A percentile compares a stretch with the other conserved stretches of the same genome.
These are phyloP conservation scores for Ceratobasidium sp. DNA, from an alignment of 1,284 basidiomycete species.

Conservation along the genomic window DNA sequence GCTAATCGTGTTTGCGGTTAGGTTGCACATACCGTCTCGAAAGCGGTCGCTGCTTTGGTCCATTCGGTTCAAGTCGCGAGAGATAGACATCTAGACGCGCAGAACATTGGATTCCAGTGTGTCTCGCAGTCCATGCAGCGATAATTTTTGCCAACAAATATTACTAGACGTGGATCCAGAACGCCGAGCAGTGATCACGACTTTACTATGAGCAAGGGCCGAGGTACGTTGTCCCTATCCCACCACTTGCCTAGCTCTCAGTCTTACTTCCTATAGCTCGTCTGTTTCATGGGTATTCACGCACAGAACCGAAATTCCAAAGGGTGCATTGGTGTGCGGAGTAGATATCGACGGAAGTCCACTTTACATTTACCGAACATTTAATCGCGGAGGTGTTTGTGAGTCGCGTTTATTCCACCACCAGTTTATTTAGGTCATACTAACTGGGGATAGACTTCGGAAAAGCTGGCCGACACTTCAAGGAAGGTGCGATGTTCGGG, in stretches of 20 bases:
- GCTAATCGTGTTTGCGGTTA: not conserved
- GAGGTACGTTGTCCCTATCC: too few relatives aligned
- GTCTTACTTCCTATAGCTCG: conserved; percentile 8
- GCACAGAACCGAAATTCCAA: conserved; percentile 25
- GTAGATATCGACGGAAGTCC: conserved; percentile 28
- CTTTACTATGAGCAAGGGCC: conserved; percentile 26
- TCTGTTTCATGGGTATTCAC: conserved; percentile 27
- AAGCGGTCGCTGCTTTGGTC: not conserved
- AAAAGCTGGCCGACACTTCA: conserved; percentile 29
- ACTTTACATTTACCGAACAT: conserved; percentile 32
- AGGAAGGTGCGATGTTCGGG: conserved; percentile 40
- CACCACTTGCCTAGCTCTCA: not conserved
- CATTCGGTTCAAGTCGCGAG: not conserved
- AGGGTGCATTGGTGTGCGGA: not conserved
- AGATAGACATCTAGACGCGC: conserved; percentile 2
- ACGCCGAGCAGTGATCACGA: conserved; percentile 16
- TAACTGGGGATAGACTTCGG: conserved; percentile 31
- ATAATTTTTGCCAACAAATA: not conserved
- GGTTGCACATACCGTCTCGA: not conserved
- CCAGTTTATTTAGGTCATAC: not conserved
- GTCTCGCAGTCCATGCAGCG: too few relatives aligned
- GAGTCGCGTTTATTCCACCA: not conserved
- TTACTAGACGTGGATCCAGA: conserved; percentile 15
- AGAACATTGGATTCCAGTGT: conserved; percentile 31
- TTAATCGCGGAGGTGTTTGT: conserved; percentile 34